Conservation (phyloP, 139 green algal species). For the Chlorella ohadii region DNA sequence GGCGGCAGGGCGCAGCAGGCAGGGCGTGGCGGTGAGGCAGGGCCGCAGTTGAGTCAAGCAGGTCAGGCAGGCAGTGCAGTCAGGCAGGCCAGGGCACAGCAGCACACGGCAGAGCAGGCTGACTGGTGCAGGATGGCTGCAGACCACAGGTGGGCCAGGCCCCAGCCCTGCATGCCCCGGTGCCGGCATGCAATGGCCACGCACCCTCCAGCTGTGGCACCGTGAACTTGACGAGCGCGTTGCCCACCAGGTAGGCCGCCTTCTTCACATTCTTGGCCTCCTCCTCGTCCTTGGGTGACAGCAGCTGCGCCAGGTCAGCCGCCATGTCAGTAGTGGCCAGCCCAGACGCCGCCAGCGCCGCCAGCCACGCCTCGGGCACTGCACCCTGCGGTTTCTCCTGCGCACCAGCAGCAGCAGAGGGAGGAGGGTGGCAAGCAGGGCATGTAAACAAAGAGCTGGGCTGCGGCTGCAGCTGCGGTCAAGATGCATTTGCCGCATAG, state of each 20-base stretch:
- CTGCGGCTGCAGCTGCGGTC: too few species aligned
- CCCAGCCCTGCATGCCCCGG: not conserved
- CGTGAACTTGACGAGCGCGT: slow-evolving; percentile 77
- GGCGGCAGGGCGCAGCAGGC: not conserved
- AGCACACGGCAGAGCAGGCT: too few species aligned
- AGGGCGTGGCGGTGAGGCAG: not conserved
- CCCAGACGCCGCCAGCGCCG: slow-evolving; percentile 39
- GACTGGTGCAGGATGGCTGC: too few species aligned
- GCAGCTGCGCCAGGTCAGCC: slow-evolving; percentile 68
- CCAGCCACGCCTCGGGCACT: slow-evolving; percentile 63
- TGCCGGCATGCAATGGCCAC: not conserved
- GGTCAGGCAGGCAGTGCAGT: too few species aligned
- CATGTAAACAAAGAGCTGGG: too few species aligned
- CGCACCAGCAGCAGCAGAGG: not conserved
- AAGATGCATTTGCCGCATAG: too few species aligned
- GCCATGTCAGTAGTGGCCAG: slow-evolving; percentile 58
- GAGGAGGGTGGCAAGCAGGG: not conserved
- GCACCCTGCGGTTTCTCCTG: slow-evolving; percentile 79
- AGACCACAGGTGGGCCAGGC: too few species aligned
- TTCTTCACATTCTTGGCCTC: slow-evolving; percentile 92
- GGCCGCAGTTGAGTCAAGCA: too few species aligned
- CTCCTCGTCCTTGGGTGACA: slow-evolving; percentile 83
- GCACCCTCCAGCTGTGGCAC: slow-evolving; percentile 74
- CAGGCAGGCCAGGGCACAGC: too few species aligned
- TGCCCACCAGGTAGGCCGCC: slow-evolving; percentile 79